Evolutionary conservation across 495 filamentous ascomycete genomes (phyloP).

Genomic region (Aspergillus incahuasiensis): DNA sequence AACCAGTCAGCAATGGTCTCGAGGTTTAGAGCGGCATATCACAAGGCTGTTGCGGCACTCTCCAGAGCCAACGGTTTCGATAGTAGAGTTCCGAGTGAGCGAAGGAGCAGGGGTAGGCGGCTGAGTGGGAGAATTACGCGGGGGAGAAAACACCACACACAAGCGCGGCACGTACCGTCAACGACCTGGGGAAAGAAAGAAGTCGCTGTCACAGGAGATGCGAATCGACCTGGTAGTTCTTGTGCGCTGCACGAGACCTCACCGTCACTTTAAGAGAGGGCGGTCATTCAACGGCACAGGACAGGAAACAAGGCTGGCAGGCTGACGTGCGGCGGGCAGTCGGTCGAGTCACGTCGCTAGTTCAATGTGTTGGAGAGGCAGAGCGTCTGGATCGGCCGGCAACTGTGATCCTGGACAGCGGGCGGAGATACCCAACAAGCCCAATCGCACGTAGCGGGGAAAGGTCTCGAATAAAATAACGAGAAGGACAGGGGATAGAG

Average conservation of each 20-base stretch:
- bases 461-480: conserved; percentile 12
- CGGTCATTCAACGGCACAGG: conserved; percentile 7
- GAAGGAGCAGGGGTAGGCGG: background rate
- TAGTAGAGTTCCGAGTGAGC: background rate
- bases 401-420: conserved; percentile 23
- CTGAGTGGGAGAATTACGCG: background rate
- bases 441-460: conserved; percentile 20
- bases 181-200: conserved; percentile 7
- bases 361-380: conserved; percentile 22
- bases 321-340: conserved; percentile 9
- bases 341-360: conserved; percentile 14
- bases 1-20: conserved; percentile 22
- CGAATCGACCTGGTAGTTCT: conserved; percentile 7
- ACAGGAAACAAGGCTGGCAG: conserved; percentile 5
- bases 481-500: background rate
- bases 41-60: background rate
- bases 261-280: conserved; percentile 15
- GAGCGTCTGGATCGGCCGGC: conserved; percentile 27
- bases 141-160: background rate
- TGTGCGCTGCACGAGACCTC: conserved; percentile 17
- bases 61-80: background rate
- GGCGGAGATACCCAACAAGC: conserved; percentile 26
- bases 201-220: background rate
- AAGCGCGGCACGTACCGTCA: conserved; percentile 1
- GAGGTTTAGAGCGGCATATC: conserved; percentile 1